These are phyloP conservation scores for Trichoderma semiorbis DNA, from an alignment of 2,329 filamentous ascomycete species.

Conservation along the genomic window DNA sequence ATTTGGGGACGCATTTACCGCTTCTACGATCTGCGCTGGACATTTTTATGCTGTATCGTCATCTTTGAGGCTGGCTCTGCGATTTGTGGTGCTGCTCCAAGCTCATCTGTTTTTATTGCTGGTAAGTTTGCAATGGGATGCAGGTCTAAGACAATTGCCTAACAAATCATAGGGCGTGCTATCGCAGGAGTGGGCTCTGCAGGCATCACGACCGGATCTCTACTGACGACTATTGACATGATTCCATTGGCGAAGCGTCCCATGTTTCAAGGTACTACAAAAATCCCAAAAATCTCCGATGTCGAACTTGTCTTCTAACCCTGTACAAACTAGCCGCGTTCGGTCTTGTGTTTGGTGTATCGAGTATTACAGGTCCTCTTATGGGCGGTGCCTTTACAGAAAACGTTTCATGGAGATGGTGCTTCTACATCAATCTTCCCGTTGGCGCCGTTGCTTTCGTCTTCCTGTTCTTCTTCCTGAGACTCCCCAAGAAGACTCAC, in stretches of 20 bases:
- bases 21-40: constrained; percentile 49
- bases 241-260: constrained; percentile 59
- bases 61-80: constrained; percentile 54
- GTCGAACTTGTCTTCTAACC: constrained; percentile 13
- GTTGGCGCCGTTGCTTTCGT: constrained; percentile 50
- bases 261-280: constrained; percentile 47
- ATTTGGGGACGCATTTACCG: constrained; percentile 54
- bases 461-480: constrained; percentile 48
- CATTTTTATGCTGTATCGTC: constrained; percentile 46
- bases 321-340: constrained; percentile 40
- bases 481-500: constrained; percentile 35
- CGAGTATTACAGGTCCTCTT: constrained; percentile 52
- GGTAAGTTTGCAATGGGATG: constrained; percentile 30
- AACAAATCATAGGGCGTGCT: constrained; percentile 35
- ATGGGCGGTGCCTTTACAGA: constrained; percentile 53
- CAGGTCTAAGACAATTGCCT: not conserved
- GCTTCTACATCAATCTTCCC: constrained; percentile 58
- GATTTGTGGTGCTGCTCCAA: constrained; percentile 53
- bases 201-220: constrained; percentile 55
- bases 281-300: not conserved
- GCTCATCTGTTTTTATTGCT: constrained; percentile 51
- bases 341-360: constrained; percentile 53
- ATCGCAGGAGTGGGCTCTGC: constrained; percentile 55
- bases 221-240: constrained; percentile 55
- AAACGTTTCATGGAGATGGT: constrained; percentile 51